Evolutionary conservation across 2,329 filamentous ascomycete genomes (phyloP).

Genomic region (Aureobasidium sp.): DNA sequence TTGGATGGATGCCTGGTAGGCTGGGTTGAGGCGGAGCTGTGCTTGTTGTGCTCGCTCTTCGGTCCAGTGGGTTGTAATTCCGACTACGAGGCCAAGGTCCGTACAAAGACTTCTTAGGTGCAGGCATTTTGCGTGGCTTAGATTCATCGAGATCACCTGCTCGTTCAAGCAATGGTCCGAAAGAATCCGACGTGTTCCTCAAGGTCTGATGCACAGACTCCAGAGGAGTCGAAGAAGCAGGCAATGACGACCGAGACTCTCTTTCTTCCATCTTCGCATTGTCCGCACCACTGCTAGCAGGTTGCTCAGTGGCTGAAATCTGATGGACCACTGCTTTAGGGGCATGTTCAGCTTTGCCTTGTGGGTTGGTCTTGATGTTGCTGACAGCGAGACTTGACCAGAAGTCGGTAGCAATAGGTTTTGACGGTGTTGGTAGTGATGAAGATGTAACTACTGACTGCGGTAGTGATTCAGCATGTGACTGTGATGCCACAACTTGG

Average conservation of each 20-base stretch:
- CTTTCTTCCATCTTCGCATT: neutral
- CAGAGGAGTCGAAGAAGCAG: neutral
- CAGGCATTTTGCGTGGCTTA: neutral
- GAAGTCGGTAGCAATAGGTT: constrained; percentile 5
- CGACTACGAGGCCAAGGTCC: constrained; percentile 12
- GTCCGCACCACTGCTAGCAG: neutral
- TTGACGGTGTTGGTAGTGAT: neutral
- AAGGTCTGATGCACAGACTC: constrained; percentile 4
- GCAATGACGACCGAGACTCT: neutral
- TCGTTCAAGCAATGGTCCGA: constrained; percentile 9
- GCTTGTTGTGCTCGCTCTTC: constrained; percentile 8
- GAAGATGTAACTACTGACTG: neutral
- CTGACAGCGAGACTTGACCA: constrained; percentile 15
- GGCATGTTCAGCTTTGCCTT: constrained; percentile 10
- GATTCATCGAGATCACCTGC: neutral
- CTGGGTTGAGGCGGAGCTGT: neutral
- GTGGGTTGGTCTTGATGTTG: neutral
- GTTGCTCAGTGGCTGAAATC: neutral
- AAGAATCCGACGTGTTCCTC: constrained; percentile 9
- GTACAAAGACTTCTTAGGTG: constrained; percentile 15
- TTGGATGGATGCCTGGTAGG: neutral
- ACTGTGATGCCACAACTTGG: constrained; percentile 9
- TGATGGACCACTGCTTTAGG: neutral
- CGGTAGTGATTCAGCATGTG: neutral
- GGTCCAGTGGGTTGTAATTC: constrained; percentile 13